Evolutionary conservation across 192 early-diverging fungal species (phyloP), one percentile per base, ranked within the genome.

Genomic region (Linnemannia elongata): DNA sequence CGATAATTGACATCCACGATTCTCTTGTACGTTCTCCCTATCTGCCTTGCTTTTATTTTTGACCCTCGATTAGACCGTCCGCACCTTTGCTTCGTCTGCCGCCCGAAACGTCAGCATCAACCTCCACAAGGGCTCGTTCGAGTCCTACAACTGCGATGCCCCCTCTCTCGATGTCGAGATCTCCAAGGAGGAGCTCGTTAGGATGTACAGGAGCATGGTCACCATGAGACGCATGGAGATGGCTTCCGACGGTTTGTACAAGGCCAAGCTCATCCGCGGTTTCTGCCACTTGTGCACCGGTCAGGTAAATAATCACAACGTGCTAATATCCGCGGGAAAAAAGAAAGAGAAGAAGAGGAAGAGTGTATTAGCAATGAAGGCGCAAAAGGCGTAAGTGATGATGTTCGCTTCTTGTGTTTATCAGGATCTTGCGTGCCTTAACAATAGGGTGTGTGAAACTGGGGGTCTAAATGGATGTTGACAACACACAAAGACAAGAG

Each of bases 281-380:
- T 99, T 99, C 95, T 98, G 97, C 91, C 98, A 99, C 90, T 91
- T 99, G 92, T 98, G 97, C 88, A 99, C 95, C 77, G 97, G 97
- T 74, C 97, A 99, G 93, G 96, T 96, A 89, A 89, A 79, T 54
- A 60, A 54, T 76, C 6, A 33, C 30, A 33, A 30, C 27, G 17
- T 15, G 12, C 41, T 45, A 73, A 42, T n/a, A 49, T 20, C 5
- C 22, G 42, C 22, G 71, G 42, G 44, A 73, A 18, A 39, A 15
- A 12, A 7, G 6, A 41, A 15, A 15, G 7, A 30, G 27, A 27
- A 33, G 33, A 55, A 10, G 33, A 49, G 33, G 74, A 2, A 52
- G 30, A 27, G 38, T 15, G 12, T 45, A 15, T 45, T 15, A 13
- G 44, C 44, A 15, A 18, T 9, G 45, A 15, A 20, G 52, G 12